Evolutionary conservation across 345 rosid species (phyloP), one percentile per base, ranked within the genome.

Genomic region (Passiflora organensis): DNA sequence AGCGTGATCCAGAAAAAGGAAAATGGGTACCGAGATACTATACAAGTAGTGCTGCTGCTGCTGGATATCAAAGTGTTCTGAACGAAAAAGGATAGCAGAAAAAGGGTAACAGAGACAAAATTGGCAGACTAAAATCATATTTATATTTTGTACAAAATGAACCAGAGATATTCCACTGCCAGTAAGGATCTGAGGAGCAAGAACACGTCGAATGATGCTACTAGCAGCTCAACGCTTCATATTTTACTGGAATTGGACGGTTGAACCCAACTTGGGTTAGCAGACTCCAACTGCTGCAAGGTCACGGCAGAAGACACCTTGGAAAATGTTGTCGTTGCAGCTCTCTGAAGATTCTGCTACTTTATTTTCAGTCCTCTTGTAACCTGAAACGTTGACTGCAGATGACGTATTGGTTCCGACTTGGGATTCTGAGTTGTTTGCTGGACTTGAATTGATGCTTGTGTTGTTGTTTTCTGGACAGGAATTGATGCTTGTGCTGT

Each of bases 241-340:
- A 93, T 58, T 88, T 93, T 55, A 93, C 72, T 53, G 89, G 81
- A 55, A 93, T 66, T 25, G 89, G 87, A 52, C 80, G 93, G 53
- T 81, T 86, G 41, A 89, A 82, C 64, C 91, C 94, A 50, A 72
- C 86, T 56, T 84, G 85, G 0, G 95, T 60, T 47, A 91, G 68
- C 72, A 91, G 64, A 76, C 59, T 86, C 51, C 94, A 23, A 91
- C 96, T 0, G 62, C 83, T 0, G 95, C 84, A 14, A 88, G 79
- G 63, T 93, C 99, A 28, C 99, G 70, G 78, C 96, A 93, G 71
- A 93, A 93, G 12, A 89, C 79, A 15, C 96, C 96, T 51, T 84
- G 95, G 59, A 81, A 86, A 55, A 70, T 79, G 48, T 80, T n/a
- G 6, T 81, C 10, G 56, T 78, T 50, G 1, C 68, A 13, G 32